Evolutionary conservation across 345 rosid genomes (phyloP), one percentile per base, ranked within the genome.

Genomic region (Aegle marmelos): DNA sequence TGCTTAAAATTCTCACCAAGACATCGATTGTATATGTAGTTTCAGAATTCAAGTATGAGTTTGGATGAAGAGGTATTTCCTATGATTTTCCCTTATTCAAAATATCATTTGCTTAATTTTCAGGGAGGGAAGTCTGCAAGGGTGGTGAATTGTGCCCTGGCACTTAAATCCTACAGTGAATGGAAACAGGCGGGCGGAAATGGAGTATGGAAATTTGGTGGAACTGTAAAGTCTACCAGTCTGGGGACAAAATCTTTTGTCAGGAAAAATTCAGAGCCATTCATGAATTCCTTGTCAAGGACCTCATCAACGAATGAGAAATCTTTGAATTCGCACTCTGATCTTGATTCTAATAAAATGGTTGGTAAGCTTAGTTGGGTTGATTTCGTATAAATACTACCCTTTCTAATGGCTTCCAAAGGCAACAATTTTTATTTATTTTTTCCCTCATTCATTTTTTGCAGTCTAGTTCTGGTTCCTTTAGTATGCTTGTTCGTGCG

Each of bases 141-240:
- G 82, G 84, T 93, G 77, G 97, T 93, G 83, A 91, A 87, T 57
- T 84, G 88, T 80, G 93, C 91, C 80, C 71, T 93, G 78, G 98
- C 94, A 25, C 88, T 91, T n/a, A 91, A 93, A 79, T 91, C 98
- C 17, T 93, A 91, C 77, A 76, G 82, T 64, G 93, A 93, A 58
- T 93, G 98, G 98, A 93, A 90, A 82, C 93, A 88, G 77, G 72
- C 83, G 0, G 98, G 98, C 74, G 96, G 92, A 45, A 78, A 74
- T 82, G 98, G 98, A 72, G 84, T 85, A 57, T 93, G 98, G 98
- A 93, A 93, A 77, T 93, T 90, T 74, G 91, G 94, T 57, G 98
- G 94, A 78, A 89, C 76, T 77, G 72, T 87, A n/a, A 93, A 93
- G 82, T 83, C 93, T 76, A 61, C 81, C 24, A 37, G 88, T 0